A percentile compares a stretch with the other conserved stretches of the same genome.
Conservation (phyloP, 176 grass and related monocot species). For the Phragmites australis region DNA sequence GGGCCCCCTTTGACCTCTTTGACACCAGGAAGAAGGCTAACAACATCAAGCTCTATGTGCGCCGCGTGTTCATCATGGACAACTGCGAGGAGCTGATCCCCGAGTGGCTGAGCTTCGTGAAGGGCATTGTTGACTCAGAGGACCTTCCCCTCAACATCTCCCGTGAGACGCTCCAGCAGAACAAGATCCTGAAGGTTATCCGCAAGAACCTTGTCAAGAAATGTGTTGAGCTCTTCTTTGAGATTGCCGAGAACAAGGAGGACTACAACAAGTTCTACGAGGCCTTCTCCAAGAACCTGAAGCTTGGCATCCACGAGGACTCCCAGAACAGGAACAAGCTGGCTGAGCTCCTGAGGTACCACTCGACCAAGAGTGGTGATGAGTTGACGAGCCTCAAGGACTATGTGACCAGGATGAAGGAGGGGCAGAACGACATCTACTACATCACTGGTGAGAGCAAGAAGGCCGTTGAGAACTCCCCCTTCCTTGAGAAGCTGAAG, state of each 20-base stretch:
- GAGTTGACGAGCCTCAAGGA: conserved; percentile 87
- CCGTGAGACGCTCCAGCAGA: conserved; percentile 79
- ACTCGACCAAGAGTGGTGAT: conserved; percentile 88
- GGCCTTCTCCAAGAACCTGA: conserved; percentile 91
- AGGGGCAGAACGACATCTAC: conserved; percentile 80
- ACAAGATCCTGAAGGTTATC: conserved; percentile 88
- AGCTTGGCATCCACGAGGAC: conserved; percentile 81
- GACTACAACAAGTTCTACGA: conserved; percentile 93
- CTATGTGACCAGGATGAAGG: conserved; percentile 91
- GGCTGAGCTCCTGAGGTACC: conserved; percentile 78
- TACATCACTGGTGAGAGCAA: conserved; percentile 96
- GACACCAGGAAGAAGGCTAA: conserved; percentile 83
- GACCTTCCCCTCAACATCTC: conserved; percentile 88
- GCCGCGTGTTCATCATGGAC: conserved; percentile 90
- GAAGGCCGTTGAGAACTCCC: conserved; percentile 94
- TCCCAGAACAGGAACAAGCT: conserved; percentile 69
- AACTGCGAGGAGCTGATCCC: conserved; percentile 88
- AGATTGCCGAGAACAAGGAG: conserved; percentile 93
- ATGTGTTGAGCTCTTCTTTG: conserved; percentile 90
- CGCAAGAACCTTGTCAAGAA: conserved; percentile 88
- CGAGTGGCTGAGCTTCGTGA: conserved; percentile 74
- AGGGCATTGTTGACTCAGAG: conserved; percentile 87
- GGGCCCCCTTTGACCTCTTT: conserved; percentile 86
- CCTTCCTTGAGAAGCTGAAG: conserved; percentile 86
- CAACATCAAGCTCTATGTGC: conserved; percentile 93